These are phyloP conservation scores for Malassezia brasiliensis DNA, from an alignment of 1,284 basidiomycete genomes.

Conservation along the genomic window DNA sequence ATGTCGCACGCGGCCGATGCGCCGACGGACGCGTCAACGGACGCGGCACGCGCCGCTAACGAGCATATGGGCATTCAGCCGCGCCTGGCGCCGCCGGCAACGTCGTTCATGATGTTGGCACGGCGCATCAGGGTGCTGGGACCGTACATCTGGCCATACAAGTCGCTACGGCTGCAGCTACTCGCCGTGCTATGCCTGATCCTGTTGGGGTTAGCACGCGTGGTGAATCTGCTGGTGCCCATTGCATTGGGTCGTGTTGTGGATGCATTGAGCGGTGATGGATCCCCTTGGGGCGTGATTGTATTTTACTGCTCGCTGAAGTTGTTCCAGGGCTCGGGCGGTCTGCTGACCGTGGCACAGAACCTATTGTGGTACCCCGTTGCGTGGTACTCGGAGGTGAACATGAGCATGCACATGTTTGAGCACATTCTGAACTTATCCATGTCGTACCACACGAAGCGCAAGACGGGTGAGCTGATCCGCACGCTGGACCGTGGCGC, in stretches of 20 bases:
- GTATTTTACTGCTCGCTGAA: constrained; percentile 47
- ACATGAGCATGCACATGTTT: constrained; percentile 46
- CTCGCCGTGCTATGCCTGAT: constrained; percentile 62
- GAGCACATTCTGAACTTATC: constrained; percentile 54
- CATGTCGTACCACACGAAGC: constrained; percentile 70
- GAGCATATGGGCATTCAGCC: constrained; percentile 40
- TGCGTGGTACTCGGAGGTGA: constrained; percentile 63
- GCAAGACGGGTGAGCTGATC: constrained; percentile 60
- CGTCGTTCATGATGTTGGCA: constrained; percentile 33
- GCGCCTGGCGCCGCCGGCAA: constrained; percentile 28
- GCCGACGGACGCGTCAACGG: constrained; percentile 16
- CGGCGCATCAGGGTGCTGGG: constrained; percentile 56
- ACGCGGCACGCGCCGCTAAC: constrained; percentile 25
- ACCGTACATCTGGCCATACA: constrained; percentile 74
- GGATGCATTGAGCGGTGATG: constrained; percentile 40
- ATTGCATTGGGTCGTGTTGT: constrained; percentile 64
- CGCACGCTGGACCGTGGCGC: constrained; percentile 61
- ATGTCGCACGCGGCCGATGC: constrained; percentile 8
- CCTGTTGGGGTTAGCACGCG: constrained; percentile 63
- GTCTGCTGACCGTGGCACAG: constrained; percentile 37
- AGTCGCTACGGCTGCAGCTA: constrained; percentile 59
- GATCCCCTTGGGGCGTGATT: constrained; percentile 32
- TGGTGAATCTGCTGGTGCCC: constrained; percentile 66
- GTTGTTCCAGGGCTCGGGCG: constrained; percentile 50
- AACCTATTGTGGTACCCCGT: constrained; percentile 60